A percentile compares a stretch with the other conserved stretches of the same genome.
phyloP scores from a whole-genome alignment of 768 basidiomycete genomes.

The Termitomyces sp. region DNA sequence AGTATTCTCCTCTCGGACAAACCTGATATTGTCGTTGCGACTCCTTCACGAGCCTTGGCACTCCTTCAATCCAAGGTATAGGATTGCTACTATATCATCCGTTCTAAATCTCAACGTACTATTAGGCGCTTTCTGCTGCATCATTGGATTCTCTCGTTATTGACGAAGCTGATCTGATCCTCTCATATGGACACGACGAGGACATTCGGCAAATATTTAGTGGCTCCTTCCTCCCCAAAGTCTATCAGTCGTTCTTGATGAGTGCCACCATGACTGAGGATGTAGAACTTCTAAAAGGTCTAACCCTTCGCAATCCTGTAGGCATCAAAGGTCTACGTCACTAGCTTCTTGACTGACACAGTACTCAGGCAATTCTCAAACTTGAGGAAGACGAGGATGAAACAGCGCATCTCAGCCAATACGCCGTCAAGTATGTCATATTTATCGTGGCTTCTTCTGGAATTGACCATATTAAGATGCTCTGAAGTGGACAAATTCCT shows the following conservation, averaged over 20 bases:
- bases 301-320: conserved; percentile 85
- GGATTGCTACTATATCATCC: neutral
- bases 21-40: conserved; percentile 78
- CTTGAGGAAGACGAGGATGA: conserved; percentile 88
- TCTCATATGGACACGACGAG: conserved; percentile 95
- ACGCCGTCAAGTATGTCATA: conserved; percentile 63
- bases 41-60: conserved; percentile 66
- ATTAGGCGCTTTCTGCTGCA: conserved; percentile 58
- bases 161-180: conserved; percentile 95
- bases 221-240: conserved; percentile 71
- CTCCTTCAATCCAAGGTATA: conserved; percentile 69
- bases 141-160: conserved; percentile 86
- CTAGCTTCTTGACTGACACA: neutral
- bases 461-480: conserved; percentile 44
- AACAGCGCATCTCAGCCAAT: conserved; percentile 78
- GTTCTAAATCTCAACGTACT: neutral
- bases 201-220: conserved; percentile 71
- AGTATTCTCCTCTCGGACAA: conserved; percentile 46
- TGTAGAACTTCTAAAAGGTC: conserved; percentile 86
- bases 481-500: conserved; percentile 98
- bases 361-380: conserved; percentile 70
- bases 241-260: conserved; percentile 93
- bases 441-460: neutral
- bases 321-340: conserved; percentile 18
- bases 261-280: conserved; percentile 98